Evolutionary conservation across 495 filamentous ascomycete species (phyloP), one percentile per base, ranked within the genome.

Genomic region (Mytilinidion resinicola): DNA sequence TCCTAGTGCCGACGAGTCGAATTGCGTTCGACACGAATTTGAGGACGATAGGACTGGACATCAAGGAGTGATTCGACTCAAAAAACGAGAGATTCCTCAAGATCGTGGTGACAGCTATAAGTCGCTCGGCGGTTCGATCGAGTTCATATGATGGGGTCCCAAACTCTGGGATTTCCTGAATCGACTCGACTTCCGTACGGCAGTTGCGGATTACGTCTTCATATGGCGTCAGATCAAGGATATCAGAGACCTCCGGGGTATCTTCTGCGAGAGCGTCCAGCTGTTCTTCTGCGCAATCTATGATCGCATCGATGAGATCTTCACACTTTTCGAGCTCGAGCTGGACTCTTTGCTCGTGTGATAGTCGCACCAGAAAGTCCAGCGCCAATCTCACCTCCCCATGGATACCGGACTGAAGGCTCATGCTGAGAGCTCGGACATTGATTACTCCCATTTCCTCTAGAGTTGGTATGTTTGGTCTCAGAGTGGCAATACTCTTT

Each of bases 251-350:
- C 62, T 95, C 90, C 10, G 84, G 81, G 17, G 88, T 83, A 69
- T 90, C 83, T 43, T 95, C 86, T 0, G 83, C 85, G 19, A 98
- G 76, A 10, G 86, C 66, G 39, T 96, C 90, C 12, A 88, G 73
- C 68, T 93, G 91, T 21, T 90, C 86, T 68, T 95, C 90, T 9
- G 88, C 93, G 68, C 89, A 95, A 66, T 98, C 93, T 36, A 96
- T 75, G 60, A 98, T 70, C 14, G 85, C 84, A 55, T 98, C 92
- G 10, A 96, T 78, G 56, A 98, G 72, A 66, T 97, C 92, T 21
- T 95, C 90, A 66, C 90, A 96, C 42, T 82, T 80, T 51, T 85
- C 78, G 9, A 97, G 74, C 39, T 84, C 80, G 30, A 89, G 77
- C 21, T 82, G 78, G 39, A 81, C 70, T 1, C 76, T 71, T 9